Conservation (phyloP, 208 protist species). For the Wallacemonas sp. region DNA sequence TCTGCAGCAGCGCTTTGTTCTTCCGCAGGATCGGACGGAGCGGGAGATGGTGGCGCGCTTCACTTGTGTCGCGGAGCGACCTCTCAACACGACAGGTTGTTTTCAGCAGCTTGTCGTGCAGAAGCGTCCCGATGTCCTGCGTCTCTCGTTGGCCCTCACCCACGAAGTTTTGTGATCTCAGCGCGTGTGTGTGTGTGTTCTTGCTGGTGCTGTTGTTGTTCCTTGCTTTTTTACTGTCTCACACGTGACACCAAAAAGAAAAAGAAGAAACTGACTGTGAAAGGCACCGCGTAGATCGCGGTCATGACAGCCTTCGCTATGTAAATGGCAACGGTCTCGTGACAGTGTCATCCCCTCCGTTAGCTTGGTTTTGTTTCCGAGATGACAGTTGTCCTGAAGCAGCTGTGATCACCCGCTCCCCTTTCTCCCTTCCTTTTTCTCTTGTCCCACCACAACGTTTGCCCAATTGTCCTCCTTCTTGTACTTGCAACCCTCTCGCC, state of each 20-base stretch:
- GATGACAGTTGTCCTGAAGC: too few species aligned
- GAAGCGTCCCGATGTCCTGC: conserved; percentile 40
- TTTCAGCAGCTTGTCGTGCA: conserved; percentile 79
- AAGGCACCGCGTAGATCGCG: too few species aligned
- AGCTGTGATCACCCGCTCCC: too few species aligned
- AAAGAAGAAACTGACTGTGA: conserved; percentile 16
- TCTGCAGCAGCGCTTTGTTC: conserved; percentile 28
- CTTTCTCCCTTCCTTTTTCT: too few species aligned
- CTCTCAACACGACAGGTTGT: conserved; percentile 60
- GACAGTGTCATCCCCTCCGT: too few species aligned
- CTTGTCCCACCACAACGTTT: not conserved
- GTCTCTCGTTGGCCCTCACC: conserved; percentile 53
- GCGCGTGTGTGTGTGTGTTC: not conserved
- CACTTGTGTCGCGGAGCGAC: conserved; percentile 81
- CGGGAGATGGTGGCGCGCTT: conserved; percentile 45
- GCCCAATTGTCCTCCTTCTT: too few species aligned
- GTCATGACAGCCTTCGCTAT: too few species aligned
- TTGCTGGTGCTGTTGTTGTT: conserved; percentile 12
- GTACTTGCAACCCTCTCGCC: too few species aligned
- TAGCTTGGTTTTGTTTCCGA: too few species aligned
- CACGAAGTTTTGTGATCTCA: conserved; percentile 61
- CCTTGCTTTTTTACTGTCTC: not conserved
- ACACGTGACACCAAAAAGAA: not conserved
- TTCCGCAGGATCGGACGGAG: conserved; percentile 21
- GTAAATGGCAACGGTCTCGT: too few species aligned